Percentiles rank a stretch among this genome's conserved stretches.
These are phyloP conservation scores for Salix udensis DNA, from an alignment of 345 rosid genomes.

Conservation along the genomic window DNA sequence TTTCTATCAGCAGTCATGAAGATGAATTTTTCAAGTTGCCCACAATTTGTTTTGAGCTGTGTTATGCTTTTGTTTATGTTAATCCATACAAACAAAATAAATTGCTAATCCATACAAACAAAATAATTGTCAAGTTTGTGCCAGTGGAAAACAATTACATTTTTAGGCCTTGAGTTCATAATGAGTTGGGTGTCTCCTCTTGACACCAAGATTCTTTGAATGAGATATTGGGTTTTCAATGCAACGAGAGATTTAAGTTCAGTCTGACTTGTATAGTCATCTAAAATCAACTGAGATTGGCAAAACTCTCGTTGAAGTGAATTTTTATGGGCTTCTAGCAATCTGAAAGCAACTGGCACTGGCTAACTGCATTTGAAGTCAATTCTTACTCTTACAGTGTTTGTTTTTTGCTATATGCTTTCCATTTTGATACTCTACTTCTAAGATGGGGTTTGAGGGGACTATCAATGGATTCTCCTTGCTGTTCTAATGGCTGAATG, in stretches of 20 bases:
- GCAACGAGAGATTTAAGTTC: background rate
- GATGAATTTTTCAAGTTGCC: background rate
- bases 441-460: background rate
- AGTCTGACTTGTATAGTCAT: background rate
- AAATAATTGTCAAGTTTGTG: background rate
- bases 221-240: background rate
- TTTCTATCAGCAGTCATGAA: background rate
- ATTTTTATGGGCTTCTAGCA: background rate
- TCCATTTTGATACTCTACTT: background rate
- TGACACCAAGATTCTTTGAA: too few relatives aligned
- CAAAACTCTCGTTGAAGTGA: background rate
- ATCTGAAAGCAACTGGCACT: background rate
- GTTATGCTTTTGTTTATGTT: background rate
- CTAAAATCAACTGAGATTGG: background rate
- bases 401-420: background rate
- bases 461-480: background rate
- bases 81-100: background rate
- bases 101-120: background rate
- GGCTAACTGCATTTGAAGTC: background rate
- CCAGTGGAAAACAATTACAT: background rate
- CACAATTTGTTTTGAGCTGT: background rate
- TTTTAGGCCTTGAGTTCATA: background rate
- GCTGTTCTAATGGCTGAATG: background rate
- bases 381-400: background rate
- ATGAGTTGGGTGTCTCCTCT: background rate